Evolutionary conservation across 176 grass and related monocot species (phyloP), one percentile per base, ranked within the genome.

Genomic region (Saccharum officinarum): DNA sequence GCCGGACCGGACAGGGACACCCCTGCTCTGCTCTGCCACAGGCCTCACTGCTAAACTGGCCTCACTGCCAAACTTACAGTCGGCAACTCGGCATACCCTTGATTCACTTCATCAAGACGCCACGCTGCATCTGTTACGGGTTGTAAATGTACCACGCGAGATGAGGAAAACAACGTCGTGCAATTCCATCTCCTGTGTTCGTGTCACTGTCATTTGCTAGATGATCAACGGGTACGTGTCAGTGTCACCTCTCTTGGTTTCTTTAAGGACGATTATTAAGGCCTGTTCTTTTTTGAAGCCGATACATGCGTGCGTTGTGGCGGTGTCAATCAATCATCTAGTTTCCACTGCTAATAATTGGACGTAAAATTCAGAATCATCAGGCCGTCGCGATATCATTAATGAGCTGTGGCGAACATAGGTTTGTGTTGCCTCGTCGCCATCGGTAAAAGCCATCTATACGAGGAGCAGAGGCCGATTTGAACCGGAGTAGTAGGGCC

Each of bases 191-290:
- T 0, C n/a, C 7, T 1, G 2, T 14, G 4, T 6, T 52, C 16
- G 16, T 52, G 78, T 68, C 70, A 0, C 12, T 73, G n/a, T 44
- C 85, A 23, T 23, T 2, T 23, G 6, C 28, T 5, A n/a, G 40
- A 25, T 61, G 28, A 80, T 13, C 67, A 73, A 64, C 15, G 67
- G 57, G 68, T 46, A 73, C 69, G 31, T 71, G 67, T n/a, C n/a
- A n/a, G n/a, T n/a, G n/a, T 2, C 67, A 86, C 76, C 54, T 50
- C 9, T 86, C 68, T 39, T 52, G 3, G 4, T 17, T 80, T 74
- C 33, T 74, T 26, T 80, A 80, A 10, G 28, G 28, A 28, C 28
- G 28, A 28, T 28, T 28, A 28, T 28, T 28, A 28, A 28, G 28
- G 28, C 28, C 28, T 28, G 28, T 1, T 28, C 28, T 28, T 28